These are phyloP conservation scores for Fragilariopsis cylindrus DNA, from an alignment of 108 stramenopile genomes.

Conservation along the genomic window DNA sequence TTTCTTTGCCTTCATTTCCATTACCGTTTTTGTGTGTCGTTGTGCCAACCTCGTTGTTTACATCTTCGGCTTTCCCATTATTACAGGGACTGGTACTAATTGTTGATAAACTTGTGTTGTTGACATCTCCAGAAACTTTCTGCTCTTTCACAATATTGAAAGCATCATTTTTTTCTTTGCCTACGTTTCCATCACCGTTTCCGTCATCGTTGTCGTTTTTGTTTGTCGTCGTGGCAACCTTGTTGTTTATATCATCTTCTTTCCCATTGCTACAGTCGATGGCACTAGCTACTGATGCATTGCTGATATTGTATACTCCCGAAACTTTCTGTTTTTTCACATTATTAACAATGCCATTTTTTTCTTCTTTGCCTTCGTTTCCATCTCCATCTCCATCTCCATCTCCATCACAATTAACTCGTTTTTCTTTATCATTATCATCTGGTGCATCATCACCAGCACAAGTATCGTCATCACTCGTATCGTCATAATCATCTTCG, in stretches of 20 bases:
- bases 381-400: neutral
- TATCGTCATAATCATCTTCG: neutral
- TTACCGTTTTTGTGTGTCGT: neutral
- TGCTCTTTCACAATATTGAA: neutral
- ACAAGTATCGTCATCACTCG: neutral
- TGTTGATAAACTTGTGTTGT: neutral
- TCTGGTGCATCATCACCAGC: neutral
- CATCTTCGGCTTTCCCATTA: neutral
- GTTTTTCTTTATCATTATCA: neutral
- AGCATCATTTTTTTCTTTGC: neutral
- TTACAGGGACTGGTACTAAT: too few relatives aligned
- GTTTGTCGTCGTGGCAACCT: neutral
- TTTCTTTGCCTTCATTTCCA: neutral
- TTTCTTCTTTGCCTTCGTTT: neutral
- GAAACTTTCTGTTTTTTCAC: too few relatives aligned
- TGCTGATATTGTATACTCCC: neutral
- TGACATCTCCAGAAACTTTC: neutral
- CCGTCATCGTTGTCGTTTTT: neutral
- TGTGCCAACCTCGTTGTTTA: neutral
- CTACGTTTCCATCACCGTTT: neutral
- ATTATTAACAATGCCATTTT: too few relatives aligned
- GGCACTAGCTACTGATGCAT: neutral
- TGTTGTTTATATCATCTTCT: neutral
- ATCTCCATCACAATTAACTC: neutral
- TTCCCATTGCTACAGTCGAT: too few relatives aligned